Conservation (phyloP, 192 early-diverging fungal genomes). For the Chytriomyces sp. region DNA sequence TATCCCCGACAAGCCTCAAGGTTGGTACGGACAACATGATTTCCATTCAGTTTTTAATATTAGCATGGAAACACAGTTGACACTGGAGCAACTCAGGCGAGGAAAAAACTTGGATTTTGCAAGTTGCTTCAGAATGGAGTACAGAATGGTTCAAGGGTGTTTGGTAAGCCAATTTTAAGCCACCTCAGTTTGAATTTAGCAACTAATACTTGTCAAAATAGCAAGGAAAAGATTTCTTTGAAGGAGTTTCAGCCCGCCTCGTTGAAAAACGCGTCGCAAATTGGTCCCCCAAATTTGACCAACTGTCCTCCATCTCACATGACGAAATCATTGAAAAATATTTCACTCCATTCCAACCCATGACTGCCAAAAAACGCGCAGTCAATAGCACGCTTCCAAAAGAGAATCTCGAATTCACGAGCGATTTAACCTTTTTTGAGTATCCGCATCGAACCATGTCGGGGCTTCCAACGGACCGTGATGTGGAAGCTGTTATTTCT, state of each 20-base stretch:
- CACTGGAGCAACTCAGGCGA: slow-evolving; percentile 79
- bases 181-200: not conserved
- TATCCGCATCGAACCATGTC: slow-evolving; percentile 60
- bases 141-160: slow-evolving; percentile 76
- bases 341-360: slow-evolving; percentile 28
- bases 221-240: slow-evolving; percentile 79
- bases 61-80: slow-evolving; percentile 52
- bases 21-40: not conserved
- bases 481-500: slow-evolving; percentile 38
- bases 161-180: slow-evolving; percentile 42
- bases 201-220: slow-evolving; percentile 2
- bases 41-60: no score
- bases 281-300: slow-evolving; percentile 73
- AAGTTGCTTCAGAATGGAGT: slow-evolving; percentile 87
- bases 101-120: slow-evolving; percentile 73
- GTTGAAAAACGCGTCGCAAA: slow-evolving; percentile 70
- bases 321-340: slow-evolving; percentile 37
- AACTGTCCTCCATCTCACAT: slow-evolving; percentile 23
- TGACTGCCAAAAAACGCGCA: not conserved
- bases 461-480: slow-evolving; percentile 55
- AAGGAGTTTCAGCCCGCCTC: slow-evolving; percentile 84
- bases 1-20: slow-evolving; percentile 89
- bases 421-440: slow-evolving; percentile 50
- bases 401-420: slow-evolving; percentile 38
- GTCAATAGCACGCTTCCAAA: slow-evolving; percentile 1